Base-by-base conservation (phyloP, 768 basidiomycete species). In the Gloeostereum incarnatum region DNA sequence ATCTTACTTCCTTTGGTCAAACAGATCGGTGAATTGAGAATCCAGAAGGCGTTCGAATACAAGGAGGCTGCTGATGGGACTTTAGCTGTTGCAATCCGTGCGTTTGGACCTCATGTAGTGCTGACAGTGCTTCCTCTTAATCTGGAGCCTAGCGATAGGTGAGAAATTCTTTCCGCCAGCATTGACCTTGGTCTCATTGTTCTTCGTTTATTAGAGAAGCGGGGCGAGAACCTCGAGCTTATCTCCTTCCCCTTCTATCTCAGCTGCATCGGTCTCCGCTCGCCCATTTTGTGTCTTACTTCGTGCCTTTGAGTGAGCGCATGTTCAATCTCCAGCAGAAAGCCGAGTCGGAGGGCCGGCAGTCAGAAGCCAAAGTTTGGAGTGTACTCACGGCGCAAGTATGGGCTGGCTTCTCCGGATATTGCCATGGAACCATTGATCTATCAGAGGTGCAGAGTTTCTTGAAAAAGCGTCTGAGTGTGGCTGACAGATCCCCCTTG, bases 351-450 rank as follows among this genome's bases (percentile, higher is more conserved):
- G 81, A 81, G 39, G 76, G 73, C 9, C 75, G 79, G 25, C 72
- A 71, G 36, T 79, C 85, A 0, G 92, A 98, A 58, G 86, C 84
- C 10, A 99, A 98, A 59, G 81, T 98, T 25, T 99, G 91, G 89
- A 85, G 78, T 46, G 91, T 94, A 8, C 71, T 98, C 31, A 79
- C 97, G 17, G 80, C 82, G 7, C 96, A 99, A 57, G 77, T 94
- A 14, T 99, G 96, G 96, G 68, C 77, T 18, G 88, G 93, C 18
- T 71, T 98, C 27, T 77, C 78, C 5, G 91, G 92, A 1, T 99
- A 98, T 61, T 94, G 91, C 56, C 78, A 81, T 54, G 78, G 78
- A 18, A 70, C 86, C 9, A 50, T 67, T n/a, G 87, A 97, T 56
- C 61, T 96, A 27, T 64, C 71, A 47, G 61, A 78, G 63, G 91